Evolutionary conservation across 352 stramenopile species (phyloP).

Genomic region (Thraustotheca clavata): DNA sequence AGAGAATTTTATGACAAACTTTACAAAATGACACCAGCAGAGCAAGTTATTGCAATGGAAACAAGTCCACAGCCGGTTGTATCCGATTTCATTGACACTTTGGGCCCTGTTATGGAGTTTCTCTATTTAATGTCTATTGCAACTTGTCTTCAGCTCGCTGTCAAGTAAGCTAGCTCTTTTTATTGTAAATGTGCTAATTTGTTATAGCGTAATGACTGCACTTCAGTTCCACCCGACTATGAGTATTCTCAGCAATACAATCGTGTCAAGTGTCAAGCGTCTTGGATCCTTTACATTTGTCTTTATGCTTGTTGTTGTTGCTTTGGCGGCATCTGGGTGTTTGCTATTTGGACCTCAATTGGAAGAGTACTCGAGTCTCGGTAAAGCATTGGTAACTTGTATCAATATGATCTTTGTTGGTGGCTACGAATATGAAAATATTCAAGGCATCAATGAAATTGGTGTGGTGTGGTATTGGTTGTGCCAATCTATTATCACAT

Average conservation of each 20-base stretch:
- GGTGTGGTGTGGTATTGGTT: constrained; percentile 58
- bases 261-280: constrained; percentile 37
- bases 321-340: constrained; percentile 37
- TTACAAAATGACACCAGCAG: background rate
- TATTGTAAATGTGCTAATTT: background rate
- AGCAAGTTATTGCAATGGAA: background rate
- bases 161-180: background rate
- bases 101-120: background rate
- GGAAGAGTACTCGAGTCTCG: constrained; percentile 35
- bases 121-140: background rate
- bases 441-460: constrained; percentile 36
- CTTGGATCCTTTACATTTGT: constrained; percentile 46
- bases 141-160: background rate
- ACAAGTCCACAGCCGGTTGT: background rate
- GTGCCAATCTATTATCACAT: constrained; percentile 49
- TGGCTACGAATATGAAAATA: constrained; percentile 45
- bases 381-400: constrained; percentile 37
- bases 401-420: constrained; percentile 62
- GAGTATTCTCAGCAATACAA: constrained; percentile 46
- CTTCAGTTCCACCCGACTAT: constrained; percentile 48
- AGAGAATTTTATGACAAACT: background rate
- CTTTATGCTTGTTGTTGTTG: constrained; percentile 48
- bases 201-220: background rate
- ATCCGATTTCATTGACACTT: constrained; percentile 1
- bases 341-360: constrained; percentile 50